Evolutionary conservation across 805 yeast genomes (phyloP), one percentile per base, ranked within the genome.

Genomic region (Kuraishia floccosa): DNA sequence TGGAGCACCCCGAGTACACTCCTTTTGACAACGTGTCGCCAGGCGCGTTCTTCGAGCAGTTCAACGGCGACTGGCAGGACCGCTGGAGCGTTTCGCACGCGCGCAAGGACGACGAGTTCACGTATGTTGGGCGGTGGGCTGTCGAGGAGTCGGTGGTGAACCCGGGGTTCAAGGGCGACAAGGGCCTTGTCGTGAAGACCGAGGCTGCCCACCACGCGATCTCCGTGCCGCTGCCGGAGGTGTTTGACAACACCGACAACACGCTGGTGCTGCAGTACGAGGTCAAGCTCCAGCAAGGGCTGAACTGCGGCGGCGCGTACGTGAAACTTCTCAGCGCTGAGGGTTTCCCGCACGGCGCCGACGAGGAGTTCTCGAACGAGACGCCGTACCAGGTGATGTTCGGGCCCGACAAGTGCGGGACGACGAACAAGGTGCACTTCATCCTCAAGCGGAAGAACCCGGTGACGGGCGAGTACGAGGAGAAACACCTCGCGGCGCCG

Each of bases 371-470:
- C 60, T 63, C 60, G 40, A 68, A 71, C 37, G 73, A 64, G 17
- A 67, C 93, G 3, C 82, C 86, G 2, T 84, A 79, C 56, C 85
- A 80, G 52, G 58, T 87, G 39, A 80, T 87, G 89, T 87, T 87
- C 59, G 96, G 96, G 14, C 96, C 96, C 27, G 96, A 87, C 55
- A 73, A 69, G 50, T 87, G 96, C 58, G 94, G 94, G 3, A 49
- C 73, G 32, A 68, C 78, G 27, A 82, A 85, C 58, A 80, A 75
- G 53, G 76, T 87, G 21, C 94, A 82, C 47, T 72, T 86, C 41
- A 81, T 85, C 34, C 45, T 85, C 36, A 69, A 65, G 35, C 67
- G 81, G 43, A 62, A 64, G 43, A 67, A 70, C 49, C 76, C 73
- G 27, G 37, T 45, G 17, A 62, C 73, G 17, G 76, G 73, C 5